Evolutionary conservation across 2,329 filamentous ascomycete genomes (phyloP).

Genomic region (Calonectria hawksworthii): DNA sequence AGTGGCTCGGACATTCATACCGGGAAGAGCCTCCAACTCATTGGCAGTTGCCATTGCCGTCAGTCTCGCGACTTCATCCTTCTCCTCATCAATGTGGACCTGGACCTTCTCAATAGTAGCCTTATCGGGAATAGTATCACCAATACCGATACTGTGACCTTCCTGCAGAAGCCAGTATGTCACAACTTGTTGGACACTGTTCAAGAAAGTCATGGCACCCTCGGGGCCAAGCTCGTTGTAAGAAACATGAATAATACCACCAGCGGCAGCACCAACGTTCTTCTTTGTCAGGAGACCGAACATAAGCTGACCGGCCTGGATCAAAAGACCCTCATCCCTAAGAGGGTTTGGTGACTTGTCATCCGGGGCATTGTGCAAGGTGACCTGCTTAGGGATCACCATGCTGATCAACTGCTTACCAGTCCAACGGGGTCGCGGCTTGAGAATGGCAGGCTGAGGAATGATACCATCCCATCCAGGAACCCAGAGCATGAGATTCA

Average conservation of each 20-base stretch:
- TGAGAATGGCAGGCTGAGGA: constrained; percentile 92
- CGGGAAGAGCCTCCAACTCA: constrained; percentile 89
- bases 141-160: constrained; percentile 97
- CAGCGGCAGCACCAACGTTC: constrained; percentile 88
- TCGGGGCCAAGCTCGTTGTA: constrained; percentile 94
- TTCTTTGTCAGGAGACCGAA: constrained; percentile 95
- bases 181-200: constrained; percentile 93
- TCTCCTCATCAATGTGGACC: constrained; percentile 83
- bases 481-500: constrained; percentile 98
- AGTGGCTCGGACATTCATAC: constrained; percentile 98
- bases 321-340: constrained; percentile 83
- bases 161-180: constrained; percentile 98
- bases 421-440: constrained; percentile 94
- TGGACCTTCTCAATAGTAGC: constrained; percentile 88
- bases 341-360: constrained; percentile 72
- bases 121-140: constrained; percentile 95
- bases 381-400: constrained; percentile 90
- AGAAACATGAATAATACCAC: constrained; percentile 94
- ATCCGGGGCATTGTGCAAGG: constrained; percentile 76
- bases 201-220: constrained; percentile 94
- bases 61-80: constrained; percentile 82
- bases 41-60: constrained; percentile 87
- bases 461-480: constrained; percentile 97
- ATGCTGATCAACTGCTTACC: constrained; percentile 98
- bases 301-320: constrained; percentile 90